Evolutionary conservation across 1,139 yeast genomes (phyloP).

Genomic region (Nakaseomyces bracarensis): DNA sequence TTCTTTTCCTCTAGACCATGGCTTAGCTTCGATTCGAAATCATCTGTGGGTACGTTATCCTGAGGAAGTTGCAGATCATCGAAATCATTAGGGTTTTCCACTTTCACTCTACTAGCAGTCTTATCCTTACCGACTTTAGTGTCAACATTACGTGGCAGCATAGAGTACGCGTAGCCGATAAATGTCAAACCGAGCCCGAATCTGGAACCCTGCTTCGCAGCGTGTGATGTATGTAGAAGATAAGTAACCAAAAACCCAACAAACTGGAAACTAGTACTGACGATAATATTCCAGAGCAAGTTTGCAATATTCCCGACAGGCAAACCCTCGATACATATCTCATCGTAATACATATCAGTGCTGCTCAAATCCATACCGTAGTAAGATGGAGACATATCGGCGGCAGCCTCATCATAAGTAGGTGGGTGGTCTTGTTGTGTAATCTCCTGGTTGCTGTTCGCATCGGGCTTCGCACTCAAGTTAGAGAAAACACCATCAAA

Average conservation of each 20-base stretch:
- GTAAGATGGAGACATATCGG: constrained; percentile 92
- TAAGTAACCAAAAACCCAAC: constrained; percentile 89
- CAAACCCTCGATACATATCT: constrained; percentile 86
- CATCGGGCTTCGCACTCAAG: constrained; percentile 75
- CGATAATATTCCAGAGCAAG: constrained; percentile 82
- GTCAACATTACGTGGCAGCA: constrained; percentile 48
- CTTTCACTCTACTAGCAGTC: constrained; percentile 34
- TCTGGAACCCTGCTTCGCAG: constrained; percentile 92
- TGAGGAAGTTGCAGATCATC: constrained; percentile 36
- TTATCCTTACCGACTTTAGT: constrained; percentile 32
- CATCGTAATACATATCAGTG: constrained; percentile 53
- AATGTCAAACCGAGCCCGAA: constrained; percentile 88
- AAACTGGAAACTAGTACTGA: constrained; percentile 84
- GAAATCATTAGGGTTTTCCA: constrained; percentile 49
- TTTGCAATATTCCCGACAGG: constrained; percentile 93
- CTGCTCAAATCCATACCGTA: constrained; percentile 92
- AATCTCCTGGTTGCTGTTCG: constrained; percentile 18
- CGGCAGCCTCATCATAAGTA: constrained; percentile 88
- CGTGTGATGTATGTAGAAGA: constrained; percentile 89
- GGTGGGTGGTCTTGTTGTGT: constrained; percentile 63
- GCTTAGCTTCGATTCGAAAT: constrained; percentile 38
- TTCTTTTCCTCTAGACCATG: constrained; percentile 34
- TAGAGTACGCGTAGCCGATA: constrained; percentile 63
- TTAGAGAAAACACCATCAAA: constrained; percentile 89
- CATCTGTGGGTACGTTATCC: constrained; percentile 33